These are phyloP conservation scores for Pseudonitzschia multiseries DNA, from an alignment of 108 stramenopile species.

Conservation along the genomic window DNA sequence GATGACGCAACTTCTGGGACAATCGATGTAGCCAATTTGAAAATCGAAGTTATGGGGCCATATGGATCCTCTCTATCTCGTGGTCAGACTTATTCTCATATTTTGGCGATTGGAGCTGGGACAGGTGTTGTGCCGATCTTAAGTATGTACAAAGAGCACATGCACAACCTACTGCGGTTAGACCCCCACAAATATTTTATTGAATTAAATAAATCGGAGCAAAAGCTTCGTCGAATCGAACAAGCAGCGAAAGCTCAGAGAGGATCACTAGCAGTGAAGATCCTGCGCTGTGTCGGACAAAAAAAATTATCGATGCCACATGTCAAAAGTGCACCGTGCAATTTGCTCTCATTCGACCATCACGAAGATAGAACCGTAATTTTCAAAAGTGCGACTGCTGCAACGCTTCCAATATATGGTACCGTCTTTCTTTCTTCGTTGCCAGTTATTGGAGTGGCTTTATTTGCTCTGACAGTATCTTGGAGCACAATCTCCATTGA, in stretches of 20 bases:
- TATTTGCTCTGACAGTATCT: slow-evolving; percentile 34
- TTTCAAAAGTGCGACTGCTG: slow-evolving; percentile 8
- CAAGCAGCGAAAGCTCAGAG: slow-evolving; percentile 30
- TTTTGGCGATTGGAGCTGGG: slow-evolving; percentile 40
- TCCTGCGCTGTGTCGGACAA: neutral
- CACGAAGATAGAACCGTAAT: neutral
- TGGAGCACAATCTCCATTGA: slow-evolving; percentile 39
- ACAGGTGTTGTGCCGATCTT: slow-evolving; percentile 50
- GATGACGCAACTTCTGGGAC: neutral
- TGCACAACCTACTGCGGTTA: slow-evolving; percentile 27
- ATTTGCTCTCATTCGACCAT: neutral
- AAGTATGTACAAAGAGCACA: slow-evolving; percentile 42
- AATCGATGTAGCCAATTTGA: neutral
- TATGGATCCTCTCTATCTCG: slow-evolving; percentile 46
- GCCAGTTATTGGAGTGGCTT: slow-evolving; percentile 30
- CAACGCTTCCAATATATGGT: slow-evolving; percentile 31
- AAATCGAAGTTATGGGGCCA: slow-evolving; percentile 44
- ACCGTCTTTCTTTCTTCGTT: slow-evolving; percentile 27
- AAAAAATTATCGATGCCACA: neutral
- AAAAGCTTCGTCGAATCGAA: slow-evolving; percentile 3
- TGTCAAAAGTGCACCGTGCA: neutral
- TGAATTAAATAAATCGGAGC: slow-evolving; percentile 15
- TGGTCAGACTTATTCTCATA: slow-evolving; percentile 30
- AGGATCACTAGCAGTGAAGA: slow-evolving; percentile 10
- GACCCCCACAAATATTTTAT: slow-evolving; percentile 29